Conservation (phyloP, 179 eudicot species). For the Beta macrorhiza region DNA sequence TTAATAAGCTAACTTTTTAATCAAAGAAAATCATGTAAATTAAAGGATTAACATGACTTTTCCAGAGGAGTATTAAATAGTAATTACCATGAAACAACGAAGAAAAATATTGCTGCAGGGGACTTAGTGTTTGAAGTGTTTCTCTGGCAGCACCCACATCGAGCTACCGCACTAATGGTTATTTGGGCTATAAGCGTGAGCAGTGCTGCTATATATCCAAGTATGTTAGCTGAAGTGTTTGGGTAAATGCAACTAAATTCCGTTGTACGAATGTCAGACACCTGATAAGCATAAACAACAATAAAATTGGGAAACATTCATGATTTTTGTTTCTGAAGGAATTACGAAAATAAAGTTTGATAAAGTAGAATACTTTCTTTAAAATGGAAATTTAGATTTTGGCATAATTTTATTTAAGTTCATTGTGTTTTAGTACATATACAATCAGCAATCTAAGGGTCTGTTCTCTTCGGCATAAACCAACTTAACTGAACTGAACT, state of each 20-base stretch:
- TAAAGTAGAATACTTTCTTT: too few relatives aligned
- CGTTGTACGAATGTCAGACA: not conserved
- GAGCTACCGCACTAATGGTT: not conserved
- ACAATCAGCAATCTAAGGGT: too few relatives aligned
- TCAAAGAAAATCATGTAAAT: not conserved
- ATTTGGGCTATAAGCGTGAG: not conserved
- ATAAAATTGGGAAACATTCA: not conserved
- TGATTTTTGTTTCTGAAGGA: too few relatives aligned
- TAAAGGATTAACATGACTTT: not conserved
- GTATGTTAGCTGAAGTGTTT: not conserved
- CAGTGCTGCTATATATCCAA: not conserved
- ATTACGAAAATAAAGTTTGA: too few relatives aligned
- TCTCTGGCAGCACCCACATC: constrained; percentile 4
- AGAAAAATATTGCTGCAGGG: not conserved
- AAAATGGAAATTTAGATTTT: too few relatives aligned
- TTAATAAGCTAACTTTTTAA: too few relatives aligned
- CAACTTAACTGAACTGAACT: too few relatives aligned
- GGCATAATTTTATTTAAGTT: too few relatives aligned
- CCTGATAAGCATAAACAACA: not conserved
- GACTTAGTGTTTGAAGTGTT: not conserved
- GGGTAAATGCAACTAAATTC: not conserved
- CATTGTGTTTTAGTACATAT: too few relatives aligned
- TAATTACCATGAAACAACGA: constrained; percentile 1
- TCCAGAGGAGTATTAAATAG: too few relatives aligned
- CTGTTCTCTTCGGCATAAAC: too few relatives aligned